Evolutionary conservation across 2,329 filamentous ascomycete species (phyloP).

Genomic region (Xylariaceae sp.): DNA sequence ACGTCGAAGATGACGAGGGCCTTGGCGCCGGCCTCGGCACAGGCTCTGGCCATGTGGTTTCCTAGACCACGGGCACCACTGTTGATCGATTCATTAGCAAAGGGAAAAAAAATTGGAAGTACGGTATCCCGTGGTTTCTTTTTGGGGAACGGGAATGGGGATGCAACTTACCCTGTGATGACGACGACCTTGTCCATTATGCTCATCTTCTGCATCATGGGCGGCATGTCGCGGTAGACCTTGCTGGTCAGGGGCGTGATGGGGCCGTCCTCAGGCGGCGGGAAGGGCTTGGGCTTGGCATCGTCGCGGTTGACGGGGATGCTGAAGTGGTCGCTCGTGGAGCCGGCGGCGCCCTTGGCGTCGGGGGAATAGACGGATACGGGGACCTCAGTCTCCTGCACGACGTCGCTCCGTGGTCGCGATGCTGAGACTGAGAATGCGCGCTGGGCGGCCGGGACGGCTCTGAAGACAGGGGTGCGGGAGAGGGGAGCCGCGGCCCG

Average conservation of each 20-base stretch:
- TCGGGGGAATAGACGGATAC: slow-evolving; percentile 51
- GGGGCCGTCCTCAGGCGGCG: slow-evolving; percentile 43
- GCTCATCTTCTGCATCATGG: slow-evolving; percentile 65
- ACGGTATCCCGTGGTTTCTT: too few relatives aligned
- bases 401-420: slow-evolving; percentile 47
- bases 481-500: slow-evolving; percentile 32
- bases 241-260: slow-evolving; percentile 51
- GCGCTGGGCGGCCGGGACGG: slow-evolving; percentile 33
- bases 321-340: slow-evolving; percentile 48
- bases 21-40: slow-evolving; percentile 70
- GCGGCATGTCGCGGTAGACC: slow-evolving; percentile 54
- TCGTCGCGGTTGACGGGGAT: slow-evolving; percentile 49
- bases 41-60: slow-evolving; percentile 74
- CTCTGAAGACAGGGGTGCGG: slow-evolving; percentile 25
- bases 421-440: slow-evolving; percentile 37
- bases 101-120: not conserved
- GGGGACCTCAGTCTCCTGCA: slow-evolving; percentile 54
- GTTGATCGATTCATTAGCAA: slow-evolving; percentile 27
- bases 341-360: slow-evolving; percentile 41
- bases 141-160: too few relatives aligned
- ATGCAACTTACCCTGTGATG: slow-evolving; percentile 58
- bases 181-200: slow-evolving; percentile 68
- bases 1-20: slow-evolving; percentile 72
- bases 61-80: slow-evolving; percentile 73
- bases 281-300: slow-evolving; percentile 41